A percentile compares a stretch with the other conserved stretches of the same genome.
These are phyloP conservation scores for Madurella fahalii DNA, from an alignment of 2,329 filamentous ascomycete genomes.

Conservation along the genomic window DNA sequence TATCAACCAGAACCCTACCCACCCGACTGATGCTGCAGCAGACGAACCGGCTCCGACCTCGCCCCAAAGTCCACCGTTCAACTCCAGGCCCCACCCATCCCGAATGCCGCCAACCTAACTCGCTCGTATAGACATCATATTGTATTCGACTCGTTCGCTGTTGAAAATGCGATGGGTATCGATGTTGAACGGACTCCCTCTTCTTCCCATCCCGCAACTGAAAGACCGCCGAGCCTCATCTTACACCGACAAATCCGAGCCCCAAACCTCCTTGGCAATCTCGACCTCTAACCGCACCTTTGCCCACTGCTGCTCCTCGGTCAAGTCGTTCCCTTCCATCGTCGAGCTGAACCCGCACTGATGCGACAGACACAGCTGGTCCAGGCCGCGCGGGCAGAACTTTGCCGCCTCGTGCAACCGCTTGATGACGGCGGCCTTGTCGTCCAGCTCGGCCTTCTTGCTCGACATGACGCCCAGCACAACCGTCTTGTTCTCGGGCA, in stretches of 20 bases:
- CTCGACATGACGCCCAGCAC: constrained; percentile 53
- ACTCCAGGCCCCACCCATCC: neutral
- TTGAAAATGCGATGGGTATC: constrained; percentile 12
- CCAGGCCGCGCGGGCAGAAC: constrained; percentile 48
- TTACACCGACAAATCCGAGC: constrained; percentile 39
- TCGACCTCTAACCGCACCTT: constrained; percentile 52
- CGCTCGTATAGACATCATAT: neutral
- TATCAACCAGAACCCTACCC: no score
- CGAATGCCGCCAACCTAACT: neutral
- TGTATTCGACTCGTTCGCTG: neutral
- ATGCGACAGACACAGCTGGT: constrained; percentile 53
- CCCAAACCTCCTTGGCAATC: constrained; percentile 56
- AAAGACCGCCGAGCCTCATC: neutral
- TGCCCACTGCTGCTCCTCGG: constrained; percentile 54
- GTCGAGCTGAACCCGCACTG: constrained; percentile 57
- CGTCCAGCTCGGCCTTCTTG: constrained; percentile 56
- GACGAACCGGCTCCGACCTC: no score
- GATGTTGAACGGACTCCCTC: constrained; percentile 18
- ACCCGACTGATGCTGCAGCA: no score
- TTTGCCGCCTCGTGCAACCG: constrained; percentile 43
- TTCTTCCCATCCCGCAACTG: neutral
- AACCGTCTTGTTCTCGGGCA: constrained; percentile 51
- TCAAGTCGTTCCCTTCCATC: constrained; percentile 53
- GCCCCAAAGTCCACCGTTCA: no score
- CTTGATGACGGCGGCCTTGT: constrained; percentile 35